A percentile compares a stretch with the other conserved stretches of the same genome.
These are phyloP conservation scores for Protomyces inouyei DNA, from an alignment of 1,139 yeast species.

Conservation along the genomic window DNA sequence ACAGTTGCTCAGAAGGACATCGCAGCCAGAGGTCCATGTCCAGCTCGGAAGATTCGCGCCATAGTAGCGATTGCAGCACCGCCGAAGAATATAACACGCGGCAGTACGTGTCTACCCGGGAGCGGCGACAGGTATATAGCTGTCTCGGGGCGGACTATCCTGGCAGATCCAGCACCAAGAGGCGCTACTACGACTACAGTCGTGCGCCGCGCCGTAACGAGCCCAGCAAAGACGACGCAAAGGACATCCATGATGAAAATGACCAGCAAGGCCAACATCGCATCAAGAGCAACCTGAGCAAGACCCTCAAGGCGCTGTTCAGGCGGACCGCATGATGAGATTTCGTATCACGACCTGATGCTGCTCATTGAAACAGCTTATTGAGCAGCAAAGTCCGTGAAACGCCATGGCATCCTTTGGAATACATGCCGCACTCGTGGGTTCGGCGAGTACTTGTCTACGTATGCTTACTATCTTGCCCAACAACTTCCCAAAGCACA, in stretches of 20 bases:
- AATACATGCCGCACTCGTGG: too few relatives aligned
- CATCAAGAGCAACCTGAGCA: neutral
- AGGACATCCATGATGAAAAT: too few relatives aligned
- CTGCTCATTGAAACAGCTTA: too few relatives aligned
- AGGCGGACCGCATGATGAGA: neutral
- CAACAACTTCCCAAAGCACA: neutral
- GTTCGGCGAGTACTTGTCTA: too few relatives aligned
- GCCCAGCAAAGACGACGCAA: neutral
- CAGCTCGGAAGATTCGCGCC: too few relatives aligned
- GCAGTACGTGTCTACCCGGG: neutral
- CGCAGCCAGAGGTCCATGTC: too few relatives aligned
- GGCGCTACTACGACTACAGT: neutral
- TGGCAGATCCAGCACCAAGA: neutral
- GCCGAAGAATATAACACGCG: neutral
- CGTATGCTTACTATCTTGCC: too few relatives aligned
- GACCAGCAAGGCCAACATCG: too few relatives aligned
- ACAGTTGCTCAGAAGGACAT: too few relatives aligned
- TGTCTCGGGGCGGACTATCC: neutral
- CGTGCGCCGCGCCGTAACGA: neutral
- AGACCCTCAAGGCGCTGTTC: neutral
- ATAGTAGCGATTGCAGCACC: neutral
- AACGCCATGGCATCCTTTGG: too few relatives aligned
- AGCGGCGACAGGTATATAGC: neutral
- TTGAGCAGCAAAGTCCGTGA: too few relatives aligned
- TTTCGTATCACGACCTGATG: too few relatives aligned